Percentiles rank a stretch among this genome's conserved stretches.
Evolutionary conservation across 2,329 filamentous ascomycete genomes (phyloP).

Genomic region (Fusarium globosum): DNA sequence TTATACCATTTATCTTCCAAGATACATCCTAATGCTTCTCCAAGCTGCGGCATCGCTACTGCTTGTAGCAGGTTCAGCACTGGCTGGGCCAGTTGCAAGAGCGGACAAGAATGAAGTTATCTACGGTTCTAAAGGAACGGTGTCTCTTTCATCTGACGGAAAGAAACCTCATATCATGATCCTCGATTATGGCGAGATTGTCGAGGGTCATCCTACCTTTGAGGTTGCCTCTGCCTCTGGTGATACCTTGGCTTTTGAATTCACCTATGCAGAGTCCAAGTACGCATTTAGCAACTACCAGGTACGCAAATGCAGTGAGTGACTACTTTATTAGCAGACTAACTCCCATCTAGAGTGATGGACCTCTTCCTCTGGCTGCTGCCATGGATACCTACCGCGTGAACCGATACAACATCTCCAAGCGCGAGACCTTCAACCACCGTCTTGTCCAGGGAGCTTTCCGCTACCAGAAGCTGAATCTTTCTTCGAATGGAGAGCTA

Average conservation of each 20-base stretch:
- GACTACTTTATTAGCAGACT: fast-evolving
- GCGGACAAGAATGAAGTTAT: not conserved
- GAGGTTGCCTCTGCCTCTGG: not conserved
- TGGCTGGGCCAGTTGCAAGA: fast-evolving
- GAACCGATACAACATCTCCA: not conserved
- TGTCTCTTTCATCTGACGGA: not conserved
- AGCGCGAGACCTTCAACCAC: not conserved
- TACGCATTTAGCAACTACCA: not conserved
- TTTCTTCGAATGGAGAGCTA: not conserved
- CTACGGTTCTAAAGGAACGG: not conserved
- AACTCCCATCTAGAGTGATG: not conserved
- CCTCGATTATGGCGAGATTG: not conserved
- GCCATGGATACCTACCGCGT: slow-evolving; percentile 1
- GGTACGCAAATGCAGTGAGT: fast-evolving
- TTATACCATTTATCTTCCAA: too few species aligned
- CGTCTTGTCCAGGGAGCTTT: slow-evolving; percentile 4
- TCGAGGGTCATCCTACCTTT: not conserved
- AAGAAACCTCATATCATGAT: not conserved
- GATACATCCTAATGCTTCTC: not conserved
- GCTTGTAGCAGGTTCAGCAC: not conserved
- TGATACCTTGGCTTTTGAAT: not conserved
- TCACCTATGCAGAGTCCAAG: not conserved
- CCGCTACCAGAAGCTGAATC: slow-evolving; percentile 3
- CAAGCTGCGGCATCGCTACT: not conserved
- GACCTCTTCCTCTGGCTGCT: not conserved